These are phyloP conservation scores for Tylopilus plumbeoviolaceoides DNA, from an alignment of 768 basidiomycete genomes.

Conservation along the genomic window DNA sequence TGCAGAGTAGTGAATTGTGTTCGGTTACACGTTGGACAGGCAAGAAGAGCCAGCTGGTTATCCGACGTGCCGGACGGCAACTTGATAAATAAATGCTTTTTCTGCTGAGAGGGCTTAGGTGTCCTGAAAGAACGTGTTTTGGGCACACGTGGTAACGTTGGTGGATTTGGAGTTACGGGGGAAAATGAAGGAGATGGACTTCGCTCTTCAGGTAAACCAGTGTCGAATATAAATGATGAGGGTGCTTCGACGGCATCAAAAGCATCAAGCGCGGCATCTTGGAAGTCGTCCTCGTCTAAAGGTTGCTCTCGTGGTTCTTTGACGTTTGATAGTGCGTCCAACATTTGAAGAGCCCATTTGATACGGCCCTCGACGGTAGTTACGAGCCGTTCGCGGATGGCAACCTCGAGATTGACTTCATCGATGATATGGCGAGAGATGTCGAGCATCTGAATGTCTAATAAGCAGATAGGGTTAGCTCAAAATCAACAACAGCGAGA, in stretches of 20 bases:
- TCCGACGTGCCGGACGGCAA: slow-evolving; percentile 26
- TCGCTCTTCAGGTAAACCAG: slow-evolving; percentile 17
- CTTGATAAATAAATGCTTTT: slow-evolving; percentile 41
- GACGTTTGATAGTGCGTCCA: slow-evolving; percentile 30
- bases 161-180: slow-evolving; percentile 12
- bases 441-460: slow-evolving; percentile 14
- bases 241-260: slow-evolving; percentile 39
- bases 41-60: slow-evolving; percentile 32
- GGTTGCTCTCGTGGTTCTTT: slow-evolving; percentile 12
- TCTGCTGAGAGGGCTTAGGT: slow-evolving; percentile 25
- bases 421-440: slow-evolving; percentile 25
- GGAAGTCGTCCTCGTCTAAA: slow-evolving; percentile 31
- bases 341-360: slow-evolving; percentile 42
- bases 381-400: slow-evolving; percentile 38
- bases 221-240: slow-evolving; percentile 35
- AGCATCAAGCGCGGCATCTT: slow-evolving; percentile 40
- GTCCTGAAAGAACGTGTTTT: slow-evolving; percentile 28
- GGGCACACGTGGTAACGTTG: slow-evolving; percentile 15
- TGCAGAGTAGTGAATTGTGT: slow-evolving; percentile 49
- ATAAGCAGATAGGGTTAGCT: neutral
- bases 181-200: slow-evolving; percentile 22
- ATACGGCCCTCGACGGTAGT: slow-evolving; percentile 43
- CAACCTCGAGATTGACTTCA: slow-evolving; percentile 43
- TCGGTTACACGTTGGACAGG: slow-evolving; percentile 41
- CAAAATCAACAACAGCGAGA: neutral